A percentile compares a stretch with the other conserved stretches of the same genome.
phyloP scores from a whole-genome alignment of 2,329 filamentous ascomycete species.

The Colletotrichum neosansevieriae region DNA sequence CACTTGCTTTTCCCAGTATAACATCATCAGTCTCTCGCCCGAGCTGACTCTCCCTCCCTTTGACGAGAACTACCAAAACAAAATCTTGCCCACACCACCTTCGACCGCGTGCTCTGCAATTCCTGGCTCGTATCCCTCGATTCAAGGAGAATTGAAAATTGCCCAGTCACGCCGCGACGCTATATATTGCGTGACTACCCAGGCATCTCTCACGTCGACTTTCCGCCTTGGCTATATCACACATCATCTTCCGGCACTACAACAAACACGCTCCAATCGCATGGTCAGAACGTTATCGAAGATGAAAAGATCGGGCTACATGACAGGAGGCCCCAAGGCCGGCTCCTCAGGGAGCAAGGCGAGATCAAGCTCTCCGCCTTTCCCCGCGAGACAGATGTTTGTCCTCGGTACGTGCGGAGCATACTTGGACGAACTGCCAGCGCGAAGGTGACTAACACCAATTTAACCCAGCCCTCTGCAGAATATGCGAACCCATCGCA shows the following conservation, averaged over 20 bases:
- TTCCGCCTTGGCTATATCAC: neutral
- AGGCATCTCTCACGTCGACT: neutral
- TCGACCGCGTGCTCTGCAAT: conserved; percentile 22
- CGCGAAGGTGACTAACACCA: neutral
- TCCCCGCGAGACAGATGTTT: conserved; percentile 62
- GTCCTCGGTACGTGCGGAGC: conserved; percentile 57
- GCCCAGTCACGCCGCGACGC: neutral
- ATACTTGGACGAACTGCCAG: neutral
- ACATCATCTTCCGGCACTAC: neutral
- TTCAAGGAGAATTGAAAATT: conserved; percentile 1
- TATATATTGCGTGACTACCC: conserved; percentile 31
- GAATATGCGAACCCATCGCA: conserved; percentile 97
- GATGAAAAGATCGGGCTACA: conserved; percentile 40
- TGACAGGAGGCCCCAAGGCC: conserved; percentile 35
- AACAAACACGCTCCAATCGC: conserved; percentile 13
- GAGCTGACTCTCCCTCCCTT: conserved; percentile 27
- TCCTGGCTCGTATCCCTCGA: conserved; percentile 27
- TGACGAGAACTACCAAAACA: conserved; percentile 33
- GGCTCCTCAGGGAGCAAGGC: conserved; percentile 26
- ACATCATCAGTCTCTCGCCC: conserved; percentile 36
- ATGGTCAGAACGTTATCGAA: conserved; percentile 15
- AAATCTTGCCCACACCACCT: conserved; percentile 34
- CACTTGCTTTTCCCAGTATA: conserved; percentile 35
- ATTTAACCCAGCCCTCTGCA: conserved; percentile 78
- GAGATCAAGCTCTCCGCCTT: conserved; percentile 44